phyloP scores from a whole-genome alignment of 495 filamentous ascomycete genomes.

The Aspergillus avenaceus region DNA sequence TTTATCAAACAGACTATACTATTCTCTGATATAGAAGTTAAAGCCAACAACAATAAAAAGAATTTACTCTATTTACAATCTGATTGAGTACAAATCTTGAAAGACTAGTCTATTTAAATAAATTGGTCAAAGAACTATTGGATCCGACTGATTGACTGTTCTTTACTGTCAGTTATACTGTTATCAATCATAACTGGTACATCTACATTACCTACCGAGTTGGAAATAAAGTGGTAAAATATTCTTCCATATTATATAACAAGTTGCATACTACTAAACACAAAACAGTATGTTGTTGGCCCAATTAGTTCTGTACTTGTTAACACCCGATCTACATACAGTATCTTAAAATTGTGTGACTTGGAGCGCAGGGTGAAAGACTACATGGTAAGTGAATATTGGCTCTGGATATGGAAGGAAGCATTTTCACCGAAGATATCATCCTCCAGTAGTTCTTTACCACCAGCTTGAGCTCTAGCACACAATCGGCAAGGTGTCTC shows the following conservation, averaged over 20 bases:
- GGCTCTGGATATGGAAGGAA: too few species aligned
- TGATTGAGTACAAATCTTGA: neutral
- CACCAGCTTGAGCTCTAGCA: too few species aligned
- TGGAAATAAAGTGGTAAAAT: slow-evolving; percentile 6
- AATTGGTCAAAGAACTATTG: neutral
- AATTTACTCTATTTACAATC: neutral
- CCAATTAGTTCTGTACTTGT: too few species aligned
- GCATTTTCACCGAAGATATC: too few species aligned
- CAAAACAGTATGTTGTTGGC: too few species aligned
- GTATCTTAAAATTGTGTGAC: too few species aligned
- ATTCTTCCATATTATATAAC: neutral
- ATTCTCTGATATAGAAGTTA: slow-evolving; percentile 3
- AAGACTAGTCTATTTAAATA: neutral
- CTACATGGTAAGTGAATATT: too few species aligned
- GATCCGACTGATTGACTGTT: neutral
- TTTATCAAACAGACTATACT: slow-evolving; percentile 2
- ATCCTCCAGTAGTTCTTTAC: too few species aligned
- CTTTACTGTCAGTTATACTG: neutral
- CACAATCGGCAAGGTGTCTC: too few species aligned
- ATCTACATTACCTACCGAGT: neutral
- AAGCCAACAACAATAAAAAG: neutral
- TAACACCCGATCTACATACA: too few species aligned
- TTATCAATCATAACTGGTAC: slow-evolving; percentile 5
- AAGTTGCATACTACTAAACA: neutral
- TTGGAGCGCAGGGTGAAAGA: too few species aligned